phyloP scores from a whole-genome alignment of 805 yeast species.

The Candida caryicola region DNA sequence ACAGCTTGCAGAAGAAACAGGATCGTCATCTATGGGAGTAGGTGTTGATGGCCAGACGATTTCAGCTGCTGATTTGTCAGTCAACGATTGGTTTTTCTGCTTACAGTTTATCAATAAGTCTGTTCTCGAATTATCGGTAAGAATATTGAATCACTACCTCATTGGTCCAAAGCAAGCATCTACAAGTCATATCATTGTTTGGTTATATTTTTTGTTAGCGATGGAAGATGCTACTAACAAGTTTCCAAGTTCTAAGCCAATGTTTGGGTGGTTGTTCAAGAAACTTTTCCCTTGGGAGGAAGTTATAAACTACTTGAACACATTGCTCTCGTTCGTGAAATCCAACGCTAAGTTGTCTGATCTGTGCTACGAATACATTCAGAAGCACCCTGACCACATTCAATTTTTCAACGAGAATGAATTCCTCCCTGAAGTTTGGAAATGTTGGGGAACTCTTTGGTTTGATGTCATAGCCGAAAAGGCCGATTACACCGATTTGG shows the following conservation, averaged over 20 bases:
- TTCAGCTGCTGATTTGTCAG: slow-evolving; percentile 32
- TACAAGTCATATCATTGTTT: slow-evolving; percentile 70
- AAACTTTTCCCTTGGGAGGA: slow-evolving; percentile 69
- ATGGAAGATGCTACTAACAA: slow-evolving; percentile 53
- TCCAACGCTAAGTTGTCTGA: slow-evolving; percentile 21
- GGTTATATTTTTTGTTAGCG: slow-evolving; percentile 70
- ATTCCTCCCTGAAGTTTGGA: slow-evolving; percentile 73
- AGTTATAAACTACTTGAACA: slow-evolving; percentile 60
- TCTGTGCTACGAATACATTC: slow-evolving; percentile 12
- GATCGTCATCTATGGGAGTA: slow-evolving; percentile 4
- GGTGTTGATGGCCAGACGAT: slow-evolving; percentile 32
- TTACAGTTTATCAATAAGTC: slow-evolving; percentile 58
- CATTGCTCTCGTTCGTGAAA: slow-evolving; percentile 40
- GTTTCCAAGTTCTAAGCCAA: slow-evolving; percentile 43
- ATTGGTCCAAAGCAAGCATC: slow-evolving; percentile 70
- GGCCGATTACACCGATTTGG: slow-evolving; percentile 47
- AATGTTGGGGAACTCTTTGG: slow-evolving; percentile 84
- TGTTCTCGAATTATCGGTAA: slow-evolving; percentile 64
- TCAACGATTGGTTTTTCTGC: slow-evolving; percentile 55
- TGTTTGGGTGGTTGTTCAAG: slow-evolving; percentile 51
- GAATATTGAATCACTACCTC: slow-evolving; percentile 63
- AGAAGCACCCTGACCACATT: slow-evolving; percentile 38
- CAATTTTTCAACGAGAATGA: slow-evolving; percentile 56
- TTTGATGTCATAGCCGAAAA: slow-evolving; percentile 59
- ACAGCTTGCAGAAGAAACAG: slow-evolving; percentile 13